Evolutionary conservation across 305 asterid genomes (phyloP), one percentile per base, ranked within the genome.

Genomic region (Plantago coronopus): DNA sequence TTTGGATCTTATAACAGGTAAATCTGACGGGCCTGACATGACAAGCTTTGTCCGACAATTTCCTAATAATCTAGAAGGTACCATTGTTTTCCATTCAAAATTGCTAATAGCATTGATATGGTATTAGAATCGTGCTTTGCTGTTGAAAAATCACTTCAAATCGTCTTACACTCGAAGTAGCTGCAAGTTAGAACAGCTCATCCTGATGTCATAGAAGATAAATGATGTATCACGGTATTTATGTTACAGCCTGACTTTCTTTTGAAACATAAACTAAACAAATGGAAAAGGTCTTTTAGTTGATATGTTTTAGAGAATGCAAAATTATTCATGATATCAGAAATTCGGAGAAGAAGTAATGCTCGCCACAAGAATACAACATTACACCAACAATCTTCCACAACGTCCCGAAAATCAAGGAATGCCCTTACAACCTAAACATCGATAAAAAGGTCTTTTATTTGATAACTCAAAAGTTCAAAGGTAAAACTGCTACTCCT

Each of bases 21-120:
- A 88, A 80, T 80, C 72, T 69, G 85, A 67, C 49, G 86, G 84
- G 48, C 96, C 96, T 71, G 89, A 88, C 79, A 72, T 91, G 71
- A 81, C 75, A 70, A 83, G 86, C 68, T 85, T 85, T 50, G 63
- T 86, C 40, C 80, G 63, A 70, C 98, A 91, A 69, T 81, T 91
- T 63, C 85, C 89, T 57, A 56, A 69, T 65, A 82, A 79, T 72
- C 74, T 90, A 50, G 86, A 85, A 88, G 95, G 98, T 88, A 81
- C 42, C 25, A 59, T 15, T 55, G 51, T 18, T 61, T 37, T 47
- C 63, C 47, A 50, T 22, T 18, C 34, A 40, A 29, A 45, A 11
- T 43, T 57, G 14, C 45, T 54, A 25, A 23, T 64, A 23, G 37
- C 50, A 64, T 48, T 23, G 45, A 55, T 40, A 47, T 22, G 23